Conservation (phyloP, 1,139 yeast genomes). For the Hansenula lynferdii region DNA sequence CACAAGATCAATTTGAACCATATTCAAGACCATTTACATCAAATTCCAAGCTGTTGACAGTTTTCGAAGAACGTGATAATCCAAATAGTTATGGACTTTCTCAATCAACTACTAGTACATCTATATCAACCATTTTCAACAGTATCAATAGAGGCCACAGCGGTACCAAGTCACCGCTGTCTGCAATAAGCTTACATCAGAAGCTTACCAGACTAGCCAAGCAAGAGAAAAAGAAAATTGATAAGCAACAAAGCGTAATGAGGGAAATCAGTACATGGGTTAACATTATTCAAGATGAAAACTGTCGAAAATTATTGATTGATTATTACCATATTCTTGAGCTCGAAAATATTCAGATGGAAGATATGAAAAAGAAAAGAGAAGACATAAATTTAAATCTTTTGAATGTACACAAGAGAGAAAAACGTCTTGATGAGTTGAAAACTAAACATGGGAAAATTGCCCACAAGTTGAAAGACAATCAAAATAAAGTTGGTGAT, state of each 20-base stretch:
- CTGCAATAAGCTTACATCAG: slow-evolving; percentile 18
- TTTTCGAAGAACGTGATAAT: not conserved
- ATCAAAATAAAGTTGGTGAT: slow-evolving; percentile 43
- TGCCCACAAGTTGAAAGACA: slow-evolving; percentile 32
- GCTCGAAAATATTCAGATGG: slow-evolving; percentile 29
- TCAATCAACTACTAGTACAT: not conserved
- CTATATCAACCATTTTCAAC: not conserved
- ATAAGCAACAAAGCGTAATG: slow-evolving; percentile 30
- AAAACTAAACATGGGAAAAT: slow-evolving; percentile 31
- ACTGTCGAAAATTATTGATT: slow-evolving; percentile 34
- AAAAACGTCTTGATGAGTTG: slow-evolving; percentile 39
- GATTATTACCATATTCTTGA: slow-evolving; percentile 39
- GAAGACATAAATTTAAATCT: slow-evolving; percentile 39
- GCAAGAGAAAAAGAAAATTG: slow-evolving; percentile 30
- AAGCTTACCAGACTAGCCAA: slow-evolving; percentile 32
- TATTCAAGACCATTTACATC: not conserved
- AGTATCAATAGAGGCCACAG: too few species aligned
- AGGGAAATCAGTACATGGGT: slow-evolving; percentile 40
- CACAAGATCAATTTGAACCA: too few species aligned
- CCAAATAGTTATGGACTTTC: not conserved
- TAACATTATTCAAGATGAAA: slow-evolving; percentile 33
- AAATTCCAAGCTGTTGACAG: not conserved
- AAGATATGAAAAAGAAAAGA: slow-evolving; percentile 28
- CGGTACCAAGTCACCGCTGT: slow-evolving; percentile 13
- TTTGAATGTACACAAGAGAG: slow-evolving; percentile 44